These are phyloP conservation scores for Geum urbanum DNA, from an alignment of 306 rosid species.

Conservation along the genomic window DNA sequence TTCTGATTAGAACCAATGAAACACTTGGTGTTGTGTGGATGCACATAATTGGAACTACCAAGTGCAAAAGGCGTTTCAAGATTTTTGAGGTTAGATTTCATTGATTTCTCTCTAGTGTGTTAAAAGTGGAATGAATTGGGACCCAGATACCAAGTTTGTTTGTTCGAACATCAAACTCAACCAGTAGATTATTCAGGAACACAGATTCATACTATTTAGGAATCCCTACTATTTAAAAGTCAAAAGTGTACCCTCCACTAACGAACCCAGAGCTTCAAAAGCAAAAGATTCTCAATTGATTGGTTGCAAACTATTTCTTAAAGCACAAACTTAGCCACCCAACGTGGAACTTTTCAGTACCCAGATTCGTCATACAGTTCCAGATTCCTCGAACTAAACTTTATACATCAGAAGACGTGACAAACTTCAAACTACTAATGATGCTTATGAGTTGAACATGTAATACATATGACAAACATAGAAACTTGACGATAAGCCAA, in stretches of 20 bases:
- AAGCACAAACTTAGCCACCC: not conserved
- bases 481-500: not conserved
- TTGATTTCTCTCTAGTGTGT: not conserved
- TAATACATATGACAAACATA: not conserved
- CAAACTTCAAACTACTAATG: not conserved
- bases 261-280: not conserved
- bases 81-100: not conserved
- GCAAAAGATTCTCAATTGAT: not conserved
- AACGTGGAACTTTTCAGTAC: slow-evolving; percentile 5
- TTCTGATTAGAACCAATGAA: too few species aligned
- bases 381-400: not conserved
- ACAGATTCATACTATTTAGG: too few species aligned
- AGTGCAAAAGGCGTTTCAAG: not conserved
- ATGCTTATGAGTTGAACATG: not conserved
- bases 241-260: slow-evolving; percentile 17
- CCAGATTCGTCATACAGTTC: not conserved
- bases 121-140: not conserved
- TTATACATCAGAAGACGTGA: not conserved
- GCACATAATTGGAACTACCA: too few species aligned
- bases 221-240: not conserved
- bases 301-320: slow-evolving; percentile 6
- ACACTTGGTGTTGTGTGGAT: too few species aligned
- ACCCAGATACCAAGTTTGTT: slow-evolving; percentile 8
- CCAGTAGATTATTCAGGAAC: not conserved
- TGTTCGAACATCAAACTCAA: not conserved